Conservation (phyloP, 306 rosid genomes). For the Vicia sativa region DNA sequence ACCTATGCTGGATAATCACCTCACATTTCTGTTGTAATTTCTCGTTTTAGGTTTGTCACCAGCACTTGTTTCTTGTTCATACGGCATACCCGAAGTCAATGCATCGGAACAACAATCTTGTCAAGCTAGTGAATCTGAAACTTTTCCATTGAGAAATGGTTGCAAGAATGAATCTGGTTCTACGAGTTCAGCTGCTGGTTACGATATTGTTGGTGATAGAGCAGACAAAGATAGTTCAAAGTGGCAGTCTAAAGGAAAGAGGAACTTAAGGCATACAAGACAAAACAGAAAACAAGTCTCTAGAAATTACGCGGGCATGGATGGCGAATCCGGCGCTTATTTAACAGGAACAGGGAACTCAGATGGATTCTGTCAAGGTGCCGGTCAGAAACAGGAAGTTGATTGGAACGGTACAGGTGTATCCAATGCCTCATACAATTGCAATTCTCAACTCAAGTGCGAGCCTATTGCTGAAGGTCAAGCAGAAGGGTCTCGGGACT, state of each 20-base stretch:
- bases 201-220: conserved; percentile 46
- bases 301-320: conserved; percentile 55
- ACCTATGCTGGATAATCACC: conserved; percentile 24
- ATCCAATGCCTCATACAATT: conserved; percentile 41
- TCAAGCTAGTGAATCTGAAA: conserved; percentile 56
- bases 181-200: conserved; percentile 57
- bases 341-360: conserved; percentile 49
- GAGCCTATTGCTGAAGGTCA: conserved; percentile 54
- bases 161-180: conserved; percentile 59
- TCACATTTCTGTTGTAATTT: conserved; percentile 38
- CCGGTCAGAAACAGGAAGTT: conserved; percentile 56
- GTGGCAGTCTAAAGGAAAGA: conserved; percentile 96
- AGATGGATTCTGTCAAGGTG: conserved; percentile 49
- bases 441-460: conserved; percentile 49
- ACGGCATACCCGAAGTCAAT: conserved; percentile 51
- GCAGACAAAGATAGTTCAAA: conserved; percentile 74
- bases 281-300: conserved; percentile 62
- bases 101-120: conserved; percentile 54
- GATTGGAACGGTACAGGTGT: conserved; percentile 51
- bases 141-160: conserved; percentile 47
- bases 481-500: conserved; percentile 47
- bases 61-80: conserved; percentile 49
- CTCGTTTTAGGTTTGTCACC: conserved; percentile 57
- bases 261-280: conserved; percentile 72
- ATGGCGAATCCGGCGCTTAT: conserved; percentile 51